Conservation (phyloP, 1,139 yeast genomes). For the Blastobotrys raffinosifermentans region DNA sequence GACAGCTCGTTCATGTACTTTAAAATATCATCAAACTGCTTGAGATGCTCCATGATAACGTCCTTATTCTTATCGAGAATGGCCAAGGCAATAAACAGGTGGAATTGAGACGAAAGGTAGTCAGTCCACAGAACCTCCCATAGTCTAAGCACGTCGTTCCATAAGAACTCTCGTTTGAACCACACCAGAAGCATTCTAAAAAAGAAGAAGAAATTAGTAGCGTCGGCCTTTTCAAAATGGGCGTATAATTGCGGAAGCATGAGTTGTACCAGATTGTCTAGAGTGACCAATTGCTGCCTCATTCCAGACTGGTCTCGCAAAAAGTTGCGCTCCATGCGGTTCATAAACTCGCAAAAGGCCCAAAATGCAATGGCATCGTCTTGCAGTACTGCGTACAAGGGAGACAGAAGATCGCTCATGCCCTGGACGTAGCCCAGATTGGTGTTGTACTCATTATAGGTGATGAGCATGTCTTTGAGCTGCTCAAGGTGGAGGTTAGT, state of each 20-base stretch:
- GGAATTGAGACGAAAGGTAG: conserved; percentile 77
- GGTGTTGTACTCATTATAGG: conserved; percentile 77
- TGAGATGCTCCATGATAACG: conserved; percentile 65
- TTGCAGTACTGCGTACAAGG: conserved; percentile 68
- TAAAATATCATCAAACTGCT: conserved; percentile 81
- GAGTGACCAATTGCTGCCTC: conserved; percentile 76
- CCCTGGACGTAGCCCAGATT: conserved; percentile 96
- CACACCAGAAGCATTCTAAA: conserved; percentile 92
- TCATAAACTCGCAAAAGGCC: conserved; percentile 87
- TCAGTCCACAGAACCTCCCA: conserved; percentile 96
- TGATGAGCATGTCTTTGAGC: conserved; percentile 72
- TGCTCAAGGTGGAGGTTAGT: conserved; percentile 63
- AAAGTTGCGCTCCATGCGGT: conserved; percentile 91
- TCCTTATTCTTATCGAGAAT: conserved; percentile 81
- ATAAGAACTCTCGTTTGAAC: conserved; percentile 87
- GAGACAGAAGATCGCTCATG: conserved; percentile 89
- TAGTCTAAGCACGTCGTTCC: conserved; percentile 67
- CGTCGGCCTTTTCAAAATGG: conserved; percentile 82
- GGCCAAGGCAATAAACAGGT: conserved; percentile 79
- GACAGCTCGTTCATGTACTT: conserved; percentile 89
- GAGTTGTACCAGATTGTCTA: conserved; percentile 78
- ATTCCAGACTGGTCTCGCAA: conserved; percentile 89
- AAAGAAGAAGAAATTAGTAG: conserved; percentile 85
- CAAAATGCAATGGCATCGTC: conserved; percentile 83
- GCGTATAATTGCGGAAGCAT: conserved; percentile 80